These are phyloP conservation scores for Starmera quercuum DNA, from an alignment of 805 yeast species.

Conservation along the genomic window DNA sequence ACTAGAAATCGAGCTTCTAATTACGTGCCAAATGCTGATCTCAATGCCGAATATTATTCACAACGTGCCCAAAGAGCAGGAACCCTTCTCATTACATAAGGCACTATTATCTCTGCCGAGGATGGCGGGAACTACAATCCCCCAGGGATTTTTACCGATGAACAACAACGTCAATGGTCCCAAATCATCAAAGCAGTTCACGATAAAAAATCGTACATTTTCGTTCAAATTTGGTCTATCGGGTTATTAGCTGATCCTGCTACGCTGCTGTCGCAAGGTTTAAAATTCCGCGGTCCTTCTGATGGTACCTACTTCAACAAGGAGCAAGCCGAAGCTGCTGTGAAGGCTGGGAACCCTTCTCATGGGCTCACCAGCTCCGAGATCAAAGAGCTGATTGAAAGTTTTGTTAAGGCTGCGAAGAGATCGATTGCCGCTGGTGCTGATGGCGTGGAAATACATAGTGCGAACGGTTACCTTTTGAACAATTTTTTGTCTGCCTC, in stretches of 20 bases:
- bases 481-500: constrained; percentile 43
- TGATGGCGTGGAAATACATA: constrained; percentile 60
- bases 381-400: constrained; percentile 30
- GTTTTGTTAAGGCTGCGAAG: constrained; percentile 36
- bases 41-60: constrained; percentile 41
- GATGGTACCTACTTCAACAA: constrained; percentile 20
- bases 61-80: constrained; percentile 52
- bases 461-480: constrained; percentile 56
- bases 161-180: constrained; percentile 40
- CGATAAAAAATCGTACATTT: constrained; percentile 31
- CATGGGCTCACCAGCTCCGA: constrained; percentile 10
- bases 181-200: constrained; percentile 40
- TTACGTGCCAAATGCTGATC: constrained; percentile 35
- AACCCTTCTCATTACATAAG: constrained; percentile 50
- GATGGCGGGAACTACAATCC: constrained; percentile 31
- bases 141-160: constrained; percentile 41
- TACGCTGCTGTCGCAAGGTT: constrained; percentile 24
- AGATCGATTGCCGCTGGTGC: constrained; percentile 24
- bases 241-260: constrained; percentile 25
- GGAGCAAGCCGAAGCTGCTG: constrained; percentile 20
- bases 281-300: constrained; percentile 27
- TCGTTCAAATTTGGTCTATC: constrained; percentile 43
- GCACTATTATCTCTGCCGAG: constrained; percentile 34
- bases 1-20: constrained; percentile 33
- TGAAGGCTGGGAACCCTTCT: constrained; percentile 20